phyloP scores from a whole-genome alignment of 2,329 filamentous ascomycete genomes.

The Fusarium robinianum region DNA sequence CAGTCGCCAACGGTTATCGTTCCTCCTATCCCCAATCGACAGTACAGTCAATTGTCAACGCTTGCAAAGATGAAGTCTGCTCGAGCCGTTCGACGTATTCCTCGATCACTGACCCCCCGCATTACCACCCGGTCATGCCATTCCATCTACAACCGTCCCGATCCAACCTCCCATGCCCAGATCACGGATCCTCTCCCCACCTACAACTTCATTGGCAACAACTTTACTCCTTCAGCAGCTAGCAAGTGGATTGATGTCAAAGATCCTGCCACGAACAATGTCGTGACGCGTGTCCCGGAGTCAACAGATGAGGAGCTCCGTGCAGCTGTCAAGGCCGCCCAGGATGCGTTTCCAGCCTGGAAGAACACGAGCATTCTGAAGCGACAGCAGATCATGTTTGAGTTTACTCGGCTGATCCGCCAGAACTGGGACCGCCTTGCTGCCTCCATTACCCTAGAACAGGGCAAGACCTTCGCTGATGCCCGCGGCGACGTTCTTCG shows the following conservation, averaged over 20 bases:
- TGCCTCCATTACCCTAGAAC: conserved; percentile 74
- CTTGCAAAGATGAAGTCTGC: conserved; percentile 6
- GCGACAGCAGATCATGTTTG: conserved; percentile 77
- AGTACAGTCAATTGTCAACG: background rate
- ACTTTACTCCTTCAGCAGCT: conserved; percentile 67
- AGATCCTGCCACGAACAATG: conserved; percentile 79
- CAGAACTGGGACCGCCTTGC: conserved; percentile 76
- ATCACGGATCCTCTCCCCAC: conserved; percentile 67
- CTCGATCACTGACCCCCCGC: conserved; percentile 14
- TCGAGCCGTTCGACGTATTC: conserved; percentile 9
- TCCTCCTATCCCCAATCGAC: no score
- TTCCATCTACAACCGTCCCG: conserved; percentile 15
- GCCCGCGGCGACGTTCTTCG: conserved; percentile 73
- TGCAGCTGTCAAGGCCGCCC: conserved; percentile 68
- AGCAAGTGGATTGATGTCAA: conserved; percentile 73
- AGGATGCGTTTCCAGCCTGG: conserved; percentile 72
- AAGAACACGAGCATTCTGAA: conserved; percentile 65
- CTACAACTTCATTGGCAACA: conserved; percentile 75
- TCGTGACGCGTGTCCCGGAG: conserved; percentile 77
- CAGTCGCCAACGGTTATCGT: no score
- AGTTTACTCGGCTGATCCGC: conserved; percentile 70
- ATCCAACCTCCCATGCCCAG: conserved; percentile 14
- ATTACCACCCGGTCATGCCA: conserved; percentile 10
- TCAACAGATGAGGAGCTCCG: conserved; percentile 65
- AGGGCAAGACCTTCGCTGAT: conserved; percentile 77